Percentiles rank a stretch among this genome's conserved stretches.
phyloP scores from a whole-genome alignment of 768 basidiomycete species.

The Mycena venus region DNA sequence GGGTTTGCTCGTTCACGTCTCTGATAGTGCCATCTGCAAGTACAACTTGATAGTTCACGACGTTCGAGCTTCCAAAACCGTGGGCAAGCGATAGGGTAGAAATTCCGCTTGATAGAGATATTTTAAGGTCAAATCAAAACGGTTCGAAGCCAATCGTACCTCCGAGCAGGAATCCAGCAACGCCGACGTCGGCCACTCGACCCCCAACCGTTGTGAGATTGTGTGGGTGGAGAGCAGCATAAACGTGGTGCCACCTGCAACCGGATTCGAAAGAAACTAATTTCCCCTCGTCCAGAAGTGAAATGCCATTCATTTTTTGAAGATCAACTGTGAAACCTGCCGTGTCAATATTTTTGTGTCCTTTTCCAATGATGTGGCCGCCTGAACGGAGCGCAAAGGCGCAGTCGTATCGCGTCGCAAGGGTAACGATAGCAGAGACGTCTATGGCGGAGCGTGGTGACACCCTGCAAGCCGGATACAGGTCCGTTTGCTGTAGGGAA shows the following conservation, averaged over 20 bases:
- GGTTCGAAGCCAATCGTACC: conserved; percentile 7
- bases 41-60: conserved; percentile 36
- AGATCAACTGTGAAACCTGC: conserved; percentile 27
- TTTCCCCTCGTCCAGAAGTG: neutral
- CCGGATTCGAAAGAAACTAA: conserved; percentile 24
- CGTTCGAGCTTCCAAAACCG: conserved; percentile 35
- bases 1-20: conserved; percentile 19
- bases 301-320: conserved; percentile 9
- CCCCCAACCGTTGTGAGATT: conserved; percentile 30
- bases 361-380: conserved; percentile 22
- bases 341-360: conserved; percentile 8
- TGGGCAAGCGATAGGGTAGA: conserved; percentile 31
- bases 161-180: conserved; percentile 26
- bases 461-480: conserved; percentile 24
- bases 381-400: conserved; percentile 29
- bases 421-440: conserved; percentile 21
- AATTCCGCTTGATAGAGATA: conserved; percentile 29
- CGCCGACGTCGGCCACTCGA: conserved; percentile 23
- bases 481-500: conserved; percentile 7
- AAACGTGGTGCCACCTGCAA: conserved; percentile 23
- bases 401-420: conserved; percentile 18
- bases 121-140: neutral
- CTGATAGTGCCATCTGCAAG: conserved; percentile 31
- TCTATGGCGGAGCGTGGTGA: conserved; percentile 23
- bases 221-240: conserved; percentile 5